Base-by-base conservation (phyloP, 1,284 basidiomycete species). In the Psilocybe mexicana region DNA sequence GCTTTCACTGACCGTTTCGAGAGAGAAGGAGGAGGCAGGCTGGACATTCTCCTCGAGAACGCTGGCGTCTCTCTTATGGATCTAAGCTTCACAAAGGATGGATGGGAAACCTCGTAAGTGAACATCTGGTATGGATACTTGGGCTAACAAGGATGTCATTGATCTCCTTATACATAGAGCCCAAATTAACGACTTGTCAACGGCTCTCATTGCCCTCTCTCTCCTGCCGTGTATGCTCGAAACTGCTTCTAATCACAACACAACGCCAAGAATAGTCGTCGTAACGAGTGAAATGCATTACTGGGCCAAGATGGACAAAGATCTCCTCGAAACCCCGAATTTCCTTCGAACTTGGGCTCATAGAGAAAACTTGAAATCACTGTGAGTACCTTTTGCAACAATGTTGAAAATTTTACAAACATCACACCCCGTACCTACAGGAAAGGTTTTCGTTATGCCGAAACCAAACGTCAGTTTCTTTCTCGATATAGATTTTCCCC, bases 111-210 rank as follows among this genome's bases (percentile, higher is more conserved):
- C 5, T 63, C 62, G 76, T 76, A 65, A 40, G 74, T 24, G 30
- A 8, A 7, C 1, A n/a, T 8, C 10, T 18, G 12, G 2, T 6
- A 12, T 28, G 11, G 10, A 8, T 10, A 28, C 2, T 24, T 18
- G 25, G 23, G 7, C 2, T 3, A 14, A 18, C 18, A 6, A n/a
- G 14, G 14, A 8, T 25, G n/a, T 42, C 6, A 47, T 25, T 26
- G 46, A 48, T 14, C 23, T 28, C 18, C 1, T 12, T 11, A 23
- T 18, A 23, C 18, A 10, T 52, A 47, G 24, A 80, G 78, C 2
- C 56, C 79, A 0, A 75, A 81, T 77, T 11, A 79, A 80, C 60
- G 65, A 73, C 61, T 61, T 82, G 0, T 70, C 76, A 2, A 67
- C 70, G 2, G 60, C 74, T 2, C 63, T 81, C 0, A 62, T 79